Base-by-base conservation (phyloP, 768 basidiomycete genomes). In the Podaxis sp. region DNA sequence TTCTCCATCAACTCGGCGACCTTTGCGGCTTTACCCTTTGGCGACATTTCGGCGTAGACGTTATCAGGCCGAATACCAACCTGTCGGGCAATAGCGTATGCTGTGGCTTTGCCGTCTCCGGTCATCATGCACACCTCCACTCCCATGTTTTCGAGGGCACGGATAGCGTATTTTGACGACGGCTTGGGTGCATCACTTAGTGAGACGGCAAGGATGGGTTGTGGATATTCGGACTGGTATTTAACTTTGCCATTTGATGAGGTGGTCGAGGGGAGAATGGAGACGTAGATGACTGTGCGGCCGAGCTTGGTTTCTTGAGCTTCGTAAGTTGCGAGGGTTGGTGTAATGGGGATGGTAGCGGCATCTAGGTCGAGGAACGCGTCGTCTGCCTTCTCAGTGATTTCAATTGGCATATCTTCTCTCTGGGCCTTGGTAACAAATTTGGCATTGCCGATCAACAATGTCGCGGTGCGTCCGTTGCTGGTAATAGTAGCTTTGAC, bases 61-160 rank as follows among this genome's bases (percentile, higher is more conserved):
- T 87, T 83, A 58, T 93, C 90, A 0, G 87, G 80, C 36, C 77
- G 76, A 68, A 99, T 96, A 0, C 97, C 97, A 33, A 96, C 90
- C 71, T 96, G 88, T 67, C 85, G 85, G 49, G 96, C 97, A 56
- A 99, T 85, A 3, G 96, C 95, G 36, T 87, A 69, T 2, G 96
- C 97, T 3, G 96, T 99, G 3, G 80, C 82, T 72, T 84, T 86
- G 22, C 91, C 86, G 67, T 99, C 97, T 1, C 97, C 97, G 0
- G 97, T 99, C 83, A 98, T 86, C 87, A 99, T 87, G 64, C 86
- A 85, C 20, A 98, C 95, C 62, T 90, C 88, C 67, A 99, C 89
- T 2, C 96, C 96, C 95, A 99, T 96, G 53, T 75, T 79, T 64
- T 89, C 83, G 49, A 99, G 76, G 0, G 95, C 91, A 56, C 76